phyloP scores from a whole-genome alignment of 164 flowering plant species.

The Chloranthus sessilifolius region DNA sequence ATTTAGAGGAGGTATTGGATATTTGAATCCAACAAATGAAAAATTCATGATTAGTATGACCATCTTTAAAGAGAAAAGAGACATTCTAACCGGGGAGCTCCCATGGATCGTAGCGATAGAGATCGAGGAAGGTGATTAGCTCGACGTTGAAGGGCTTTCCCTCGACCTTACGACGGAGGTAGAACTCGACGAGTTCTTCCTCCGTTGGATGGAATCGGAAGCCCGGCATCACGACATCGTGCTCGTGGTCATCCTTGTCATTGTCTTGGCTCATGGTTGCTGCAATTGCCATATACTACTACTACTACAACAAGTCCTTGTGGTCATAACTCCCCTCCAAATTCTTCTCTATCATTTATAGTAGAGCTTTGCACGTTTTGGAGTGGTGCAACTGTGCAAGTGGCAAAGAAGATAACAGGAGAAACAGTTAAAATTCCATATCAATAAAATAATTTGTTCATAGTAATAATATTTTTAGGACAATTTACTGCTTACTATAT shows the following conservation, averaged over 20 bases:
- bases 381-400: too few species aligned
- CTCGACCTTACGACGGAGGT: conserved; percentile 97
- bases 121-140: conserved; percentile 89
- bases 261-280: conserved; percentile 20
- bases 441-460: too few species aligned
- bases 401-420: conserved; percentile 16
- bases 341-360: conserved; percentile 8
- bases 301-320: too few species aligned
- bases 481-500: background rate
- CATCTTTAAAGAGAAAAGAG: background rate
- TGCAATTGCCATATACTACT: conserved; percentile 52
- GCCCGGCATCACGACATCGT: conserved; percentile 97
- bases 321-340: background rate
- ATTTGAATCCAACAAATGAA: too few species aligned
- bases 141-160: conserved; percentile 92
- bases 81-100: conserved; percentile 79
- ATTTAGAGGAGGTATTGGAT: too few species aligned
- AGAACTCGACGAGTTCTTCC: conserved; percentile 94
- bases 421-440: conserved; percentile 18
- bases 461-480: too few species aligned
- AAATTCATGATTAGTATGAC: too few species aligned
- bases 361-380: conserved; percentile 3
- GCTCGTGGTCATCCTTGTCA: conserved; percentile 54
- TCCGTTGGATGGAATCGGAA: conserved; percentile 98
- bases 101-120: conserved; percentile 98